These are phyloP conservation scores for Corynascus novoguineensis DNA, from an alignment of 495 filamentous ascomycete genomes.

Conservation along the genomic window DNA sequence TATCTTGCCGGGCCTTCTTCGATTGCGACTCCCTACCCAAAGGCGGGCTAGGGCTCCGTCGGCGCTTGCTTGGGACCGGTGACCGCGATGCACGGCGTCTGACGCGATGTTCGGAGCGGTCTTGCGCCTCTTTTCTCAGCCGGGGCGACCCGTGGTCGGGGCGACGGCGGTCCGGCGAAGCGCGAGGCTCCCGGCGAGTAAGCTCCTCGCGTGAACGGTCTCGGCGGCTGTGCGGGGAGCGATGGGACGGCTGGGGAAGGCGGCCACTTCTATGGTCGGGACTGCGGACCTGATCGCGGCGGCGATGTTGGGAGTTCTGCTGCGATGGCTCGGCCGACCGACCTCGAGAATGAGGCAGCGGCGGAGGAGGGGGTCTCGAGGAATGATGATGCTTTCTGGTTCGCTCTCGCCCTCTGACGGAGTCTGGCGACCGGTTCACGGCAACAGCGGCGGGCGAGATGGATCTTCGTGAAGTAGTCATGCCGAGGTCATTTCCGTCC, in stretches of 20 bases:
- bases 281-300: constrained; percentile 30
- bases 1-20: constrained; percentile 34
- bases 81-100: constrained; percentile 29
- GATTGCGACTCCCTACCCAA: constrained; percentile 23
- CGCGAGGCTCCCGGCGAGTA: constrained; percentile 30
- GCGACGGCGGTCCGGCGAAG: constrained; percentile 24
- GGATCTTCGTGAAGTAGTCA: constrained; percentile 35
- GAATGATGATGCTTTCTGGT: constrained; percentile 10
- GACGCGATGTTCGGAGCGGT: constrained; percentile 1
- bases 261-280: constrained; percentile 28
- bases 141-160: constrained; percentile 16
- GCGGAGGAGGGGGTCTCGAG: constrained; percentile 10
- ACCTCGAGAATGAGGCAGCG: constrained; percentile 6
- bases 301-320: constrained; percentile 15
- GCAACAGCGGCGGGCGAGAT: constrained; percentile 29
- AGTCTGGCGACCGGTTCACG: constrained; percentile 26
- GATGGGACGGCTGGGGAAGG: constrained; percentile 25
- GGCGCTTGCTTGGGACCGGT: constrained; percentile 36
- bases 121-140: constrained; percentile 21
- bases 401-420: constrained; percentile 22
- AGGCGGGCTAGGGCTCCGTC: constrained; percentile 34
- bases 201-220: constrained; percentile 32
- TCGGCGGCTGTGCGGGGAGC: constrained; percentile 23
- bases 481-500: constrained; percentile 32
- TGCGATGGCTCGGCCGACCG: constrained; percentile 16